Evolutionary conservation across 805 yeast species (phyloP), one percentile per base, ranked within the genome.

Genomic region (Ogataea populi-albae): DNA sequence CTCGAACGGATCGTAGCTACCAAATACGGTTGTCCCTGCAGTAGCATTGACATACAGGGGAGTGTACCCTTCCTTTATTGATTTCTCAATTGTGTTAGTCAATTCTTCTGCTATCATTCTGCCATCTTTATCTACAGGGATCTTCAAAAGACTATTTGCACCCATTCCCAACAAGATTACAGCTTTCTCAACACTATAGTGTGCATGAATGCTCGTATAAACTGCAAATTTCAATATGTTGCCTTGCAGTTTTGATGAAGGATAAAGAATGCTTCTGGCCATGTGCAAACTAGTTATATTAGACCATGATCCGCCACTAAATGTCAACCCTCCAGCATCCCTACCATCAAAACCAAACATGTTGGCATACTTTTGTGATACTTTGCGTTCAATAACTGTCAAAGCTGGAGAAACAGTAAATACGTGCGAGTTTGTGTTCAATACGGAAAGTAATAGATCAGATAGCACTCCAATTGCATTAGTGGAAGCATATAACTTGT

Each of bases 11-110:
- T 86, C 95, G 57, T 71, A 86, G 5, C 93, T 81, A 1, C 95
- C 95, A 49, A 78, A 82, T 1, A 86, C 95, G 0, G 95, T 86
- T 8, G 94, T 84, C 1, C 95, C 95, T 0, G 95, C 94, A 3
- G 95, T 86, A 9, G 83, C 88, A 53, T 81, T 84, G 38, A 86
- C 64, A 54, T 81, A 84, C 23, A 86, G 62, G 1, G 95, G 95
- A 1, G 81, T 79, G 50, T 47, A 73, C 0, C 94, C 93, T n/a
- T 69, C 59, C 0, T 37, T 31, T 1, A 43, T 29, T 5, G 85
- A 65, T 28, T 61, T 46, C 10, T 42, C 46, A 17, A 86, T 78
- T 22, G 63, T 54, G 3, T 33, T 28, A 16, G 69, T 77, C 29
- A 86, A 63, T 18, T 69, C 67, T 0, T 52, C 61, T 1, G 64